phyloP scores from a whole-genome alignment of 495 filamentous ascomycete genomes.

The Pyrenula massariospora region DNA sequence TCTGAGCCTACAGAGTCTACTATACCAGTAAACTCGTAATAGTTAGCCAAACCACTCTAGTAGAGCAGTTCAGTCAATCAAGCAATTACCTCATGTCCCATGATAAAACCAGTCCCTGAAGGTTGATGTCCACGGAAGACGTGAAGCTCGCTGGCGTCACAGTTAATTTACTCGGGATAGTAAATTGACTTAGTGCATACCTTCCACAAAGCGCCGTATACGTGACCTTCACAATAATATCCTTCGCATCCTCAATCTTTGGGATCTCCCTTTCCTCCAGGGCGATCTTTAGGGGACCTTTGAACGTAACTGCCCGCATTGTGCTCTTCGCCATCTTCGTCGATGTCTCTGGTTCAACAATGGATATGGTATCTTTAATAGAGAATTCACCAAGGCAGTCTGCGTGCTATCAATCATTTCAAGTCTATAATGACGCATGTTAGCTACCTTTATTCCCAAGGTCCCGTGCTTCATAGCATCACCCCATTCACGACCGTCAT shows the following conservation, averaged over 20 bases:
- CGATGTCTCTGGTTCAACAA: too few relatives aligned
- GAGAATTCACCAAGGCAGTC: too few relatives aligned
- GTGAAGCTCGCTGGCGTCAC: constrained; percentile 65
- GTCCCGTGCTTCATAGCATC: too few relatives aligned
- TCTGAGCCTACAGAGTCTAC: constrained; percentile 54
- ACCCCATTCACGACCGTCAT: too few relatives aligned
- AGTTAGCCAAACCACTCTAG: too few relatives aligned
- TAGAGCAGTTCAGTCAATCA: neutral
- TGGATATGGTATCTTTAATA: too few relatives aligned
- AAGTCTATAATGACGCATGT: too few relatives aligned
- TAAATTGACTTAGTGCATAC: constrained; percentile 27
- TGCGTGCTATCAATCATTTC: too few relatives aligned
- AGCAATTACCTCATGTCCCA: constrained; percentile 45
- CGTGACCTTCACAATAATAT: constrained; percentile 76
- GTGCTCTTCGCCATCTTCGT: constrained; percentile 18
- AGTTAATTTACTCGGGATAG: constrained; percentile 1
- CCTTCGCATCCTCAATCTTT: constrained; percentile 54
- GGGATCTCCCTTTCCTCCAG: constrained; percentile 38
- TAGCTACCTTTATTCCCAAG: too few relatives aligned
- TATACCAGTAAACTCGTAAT: constrained; percentile 76
- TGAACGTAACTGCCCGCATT: constrained; percentile 40
- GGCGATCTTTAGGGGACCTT: constrained; percentile 31
- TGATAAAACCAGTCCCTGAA: constrained; percentile 50
- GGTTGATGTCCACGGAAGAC: constrained; percentile 75
- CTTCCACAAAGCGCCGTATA: constrained; percentile 86